phyloP scores from a whole-genome alignment of 202 grass and related monocot species.

The Saccharum hybrid region DNA sequence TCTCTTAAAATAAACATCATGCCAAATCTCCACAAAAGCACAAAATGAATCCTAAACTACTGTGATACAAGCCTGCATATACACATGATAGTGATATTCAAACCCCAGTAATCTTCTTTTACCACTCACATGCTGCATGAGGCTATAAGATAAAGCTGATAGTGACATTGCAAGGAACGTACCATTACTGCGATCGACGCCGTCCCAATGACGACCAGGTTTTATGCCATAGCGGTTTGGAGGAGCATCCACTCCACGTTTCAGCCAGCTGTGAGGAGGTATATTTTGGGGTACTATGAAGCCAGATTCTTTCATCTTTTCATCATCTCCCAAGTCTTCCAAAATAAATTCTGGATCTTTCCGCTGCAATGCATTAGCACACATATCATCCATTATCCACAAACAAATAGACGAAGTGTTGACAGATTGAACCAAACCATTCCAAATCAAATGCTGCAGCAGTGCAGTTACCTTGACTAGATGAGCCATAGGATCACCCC shows the following conservation, averaged over 20 bases:
- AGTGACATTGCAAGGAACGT: conserved; percentile 24
- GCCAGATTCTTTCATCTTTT: conserved; percentile 94
- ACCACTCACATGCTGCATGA: neutral
- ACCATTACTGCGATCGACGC: conserved; percentile 92
- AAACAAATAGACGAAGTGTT: conserved; percentile 8
- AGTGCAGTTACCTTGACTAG: conserved; percentile 71
- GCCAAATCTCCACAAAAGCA: neutral
- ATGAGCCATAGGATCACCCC: conserved; percentile 98
- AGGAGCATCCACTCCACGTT: conserved; percentile 86
- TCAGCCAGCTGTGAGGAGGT: conserved; percentile 87
- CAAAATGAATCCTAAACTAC: neutral
- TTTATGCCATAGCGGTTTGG: conserved; percentile 86
- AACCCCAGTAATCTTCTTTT: conserved; percentile 11
- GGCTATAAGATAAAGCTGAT: neutral
- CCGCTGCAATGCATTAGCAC: conserved; percentile 45
- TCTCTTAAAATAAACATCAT: neutral
- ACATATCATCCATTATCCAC: neutral
- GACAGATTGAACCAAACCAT: conserved; percentile 24
- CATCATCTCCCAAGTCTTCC: conserved; percentile 84
- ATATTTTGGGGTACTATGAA: conserved; percentile 93
- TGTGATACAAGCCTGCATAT: neutral
- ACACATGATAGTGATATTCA: neutral
- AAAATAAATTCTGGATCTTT: conserved; percentile 60
- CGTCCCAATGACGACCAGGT: conserved; percentile 92
- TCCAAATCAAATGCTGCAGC: conserved; percentile 34